phyloP scores from a whole-genome alignment of 768 basidiomycete species.

The Lactarius tabidus region DNA sequence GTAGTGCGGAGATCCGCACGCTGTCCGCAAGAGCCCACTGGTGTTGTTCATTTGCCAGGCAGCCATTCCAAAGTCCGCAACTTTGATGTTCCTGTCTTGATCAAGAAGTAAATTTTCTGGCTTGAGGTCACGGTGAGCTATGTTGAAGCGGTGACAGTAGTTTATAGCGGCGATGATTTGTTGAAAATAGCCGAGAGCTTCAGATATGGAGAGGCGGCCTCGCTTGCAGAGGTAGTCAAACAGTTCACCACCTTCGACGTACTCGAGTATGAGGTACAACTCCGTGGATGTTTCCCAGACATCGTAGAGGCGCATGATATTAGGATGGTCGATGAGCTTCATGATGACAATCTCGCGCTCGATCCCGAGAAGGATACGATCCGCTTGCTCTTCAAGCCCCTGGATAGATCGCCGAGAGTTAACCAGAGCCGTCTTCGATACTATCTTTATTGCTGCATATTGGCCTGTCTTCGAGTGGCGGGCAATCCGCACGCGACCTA shows the following conservation, averaged over 20 bases:
- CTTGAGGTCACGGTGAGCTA: slow-evolving; percentile 88
- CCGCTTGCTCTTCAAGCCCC: slow-evolving; percentile 66
- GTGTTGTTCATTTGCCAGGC: slow-evolving; percentile 72
- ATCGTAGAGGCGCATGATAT: slow-evolving; percentile 91
- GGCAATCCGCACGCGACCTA: slow-evolving; percentile 88
- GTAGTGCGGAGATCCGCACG: slow-evolving; percentile 94
- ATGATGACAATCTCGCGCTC: slow-evolving; percentile 96
- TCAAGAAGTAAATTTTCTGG: slow-evolving; percentile 92
- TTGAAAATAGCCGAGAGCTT: slow-evolving; percentile 84
- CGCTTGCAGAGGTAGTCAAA: slow-evolving; percentile 87
- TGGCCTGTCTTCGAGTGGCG: slow-evolving; percentile 84
- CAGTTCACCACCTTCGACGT: slow-evolving; percentile 90
- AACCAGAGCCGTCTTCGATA: slow-evolving; percentile 67
- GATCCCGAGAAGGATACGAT: slow-evolving; percentile 73
- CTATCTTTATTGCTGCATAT: slow-evolving; percentile 92
- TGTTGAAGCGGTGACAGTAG: slow-evolving; percentile 92
- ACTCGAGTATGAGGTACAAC: slow-evolving; percentile 90
- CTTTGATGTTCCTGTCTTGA: slow-evolving; percentile 80
- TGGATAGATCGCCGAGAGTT: slow-evolving; percentile 64
- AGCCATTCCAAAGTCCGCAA: slow-evolving; percentile 98
- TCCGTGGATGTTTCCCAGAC: slow-evolving; percentile 94
- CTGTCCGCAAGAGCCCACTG: slow-evolving; percentile 64
- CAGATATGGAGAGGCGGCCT: slow-evolving; percentile 62
- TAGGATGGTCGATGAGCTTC: slow-evolving; percentile 95
- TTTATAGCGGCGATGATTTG: slow-evolving; percentile 90